Percentiles rank a stretch among this genome's conserved stretches.
Evolutionary conservation across 257 asterid species (phyloP).

Genomic region (Gentiana straminea): DNA sequence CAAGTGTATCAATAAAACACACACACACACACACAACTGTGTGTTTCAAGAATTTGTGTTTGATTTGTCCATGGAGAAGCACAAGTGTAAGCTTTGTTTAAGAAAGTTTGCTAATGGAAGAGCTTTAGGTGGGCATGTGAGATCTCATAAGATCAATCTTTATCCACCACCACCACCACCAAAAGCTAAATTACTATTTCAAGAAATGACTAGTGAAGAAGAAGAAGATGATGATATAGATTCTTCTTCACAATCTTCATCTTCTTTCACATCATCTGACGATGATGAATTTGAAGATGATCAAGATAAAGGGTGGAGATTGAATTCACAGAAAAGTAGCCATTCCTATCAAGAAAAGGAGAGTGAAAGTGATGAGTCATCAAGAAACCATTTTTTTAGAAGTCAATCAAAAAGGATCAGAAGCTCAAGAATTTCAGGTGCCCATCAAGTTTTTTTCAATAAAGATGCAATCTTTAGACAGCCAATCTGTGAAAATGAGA

Average conservation of each 20-base stretch:
- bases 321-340: slow-evolving; percentile 14
- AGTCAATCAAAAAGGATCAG: slow-evolving; percentile 39
- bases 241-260: slow-evolving; percentile 16
- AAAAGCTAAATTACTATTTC: not conserved
- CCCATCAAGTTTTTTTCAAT: not conserved
- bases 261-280: slow-evolving; percentile 7
- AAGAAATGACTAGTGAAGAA: not conserved
- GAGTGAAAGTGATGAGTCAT: slow-evolving; percentile 63
- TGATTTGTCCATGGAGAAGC: slow-evolving; percentile 43
- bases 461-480: slow-evolving; percentile 6
- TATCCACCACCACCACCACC: slow-evolving; percentile 6
- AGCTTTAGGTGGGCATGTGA: slow-evolving; percentile 94
- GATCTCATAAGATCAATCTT: slow-evolving; percentile 63
- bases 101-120: slow-evolving; percentile 60
- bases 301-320: slow-evolving; percentile 15
- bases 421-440: slow-evolving; percentile 24
- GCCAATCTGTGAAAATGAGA: slow-evolving; percentile 10
- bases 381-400: slow-evolving; percentile 22
- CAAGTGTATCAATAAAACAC: slow-evolving; percentile 13
- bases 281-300: slow-evolving; percentile 19
- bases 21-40: slow-evolving; percentile 11
- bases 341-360: slow-evolving; percentile 32
- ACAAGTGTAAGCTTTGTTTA: slow-evolving; percentile 65
- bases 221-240: slow-evolving; percentile 16
- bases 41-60: not conserved